These are phyloP conservation scores for Amanita jacksonii DNA, from an alignment of 768 basidiomycete genomes.

Conservation along the genomic window DNA sequence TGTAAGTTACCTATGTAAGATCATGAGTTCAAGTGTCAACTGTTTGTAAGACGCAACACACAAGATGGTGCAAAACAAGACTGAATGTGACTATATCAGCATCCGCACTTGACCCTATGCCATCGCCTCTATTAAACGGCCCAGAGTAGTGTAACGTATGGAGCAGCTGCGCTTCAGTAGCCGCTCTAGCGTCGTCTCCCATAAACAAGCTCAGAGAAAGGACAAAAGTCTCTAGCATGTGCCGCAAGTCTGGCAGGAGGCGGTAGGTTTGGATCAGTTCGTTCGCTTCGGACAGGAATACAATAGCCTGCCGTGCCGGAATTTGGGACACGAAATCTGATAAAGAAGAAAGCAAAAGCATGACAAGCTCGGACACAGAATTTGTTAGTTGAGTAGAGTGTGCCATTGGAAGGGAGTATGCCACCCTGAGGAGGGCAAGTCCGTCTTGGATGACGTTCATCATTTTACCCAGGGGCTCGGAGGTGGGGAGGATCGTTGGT, in stretches of 20 bases:
- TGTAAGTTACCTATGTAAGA: conserved; percentile 39
- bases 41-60: conserved; percentile 22
- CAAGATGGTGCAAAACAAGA: conserved; percentile 52
- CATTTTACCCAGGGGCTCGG: conserved; percentile 40
- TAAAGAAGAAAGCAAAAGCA: conserved; percentile 51
- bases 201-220: conserved; percentile 51
- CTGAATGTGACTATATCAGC: conserved; percentile 58
- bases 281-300: conserved; percentile 38
- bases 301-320: conserved; percentile 49
- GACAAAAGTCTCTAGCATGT: conserved; percentile 49
- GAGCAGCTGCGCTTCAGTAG: conserved; percentile 65
- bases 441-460: conserved; percentile 50
- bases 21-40: background rate
- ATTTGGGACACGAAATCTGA: conserved; percentile 48
- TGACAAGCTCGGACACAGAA: conserved; percentile 56
- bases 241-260: conserved; percentile 43
- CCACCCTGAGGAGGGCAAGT: conserved; percentile 46
- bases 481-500: conserved; percentile 43
- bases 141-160: conserved; percentile 46
- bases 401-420: conserved; percentile 43
- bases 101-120: conserved; percentile 48
- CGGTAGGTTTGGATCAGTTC: conserved; percentile 43
- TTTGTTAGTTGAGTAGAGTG: conserved; percentile 48
- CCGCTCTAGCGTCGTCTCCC: conserved; percentile 60
- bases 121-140: conserved; percentile 44